Evolutionary conservation across 768 basidiomycete genomes (phyloP).

Genomic region (Galerina sulciceps): DNA sequence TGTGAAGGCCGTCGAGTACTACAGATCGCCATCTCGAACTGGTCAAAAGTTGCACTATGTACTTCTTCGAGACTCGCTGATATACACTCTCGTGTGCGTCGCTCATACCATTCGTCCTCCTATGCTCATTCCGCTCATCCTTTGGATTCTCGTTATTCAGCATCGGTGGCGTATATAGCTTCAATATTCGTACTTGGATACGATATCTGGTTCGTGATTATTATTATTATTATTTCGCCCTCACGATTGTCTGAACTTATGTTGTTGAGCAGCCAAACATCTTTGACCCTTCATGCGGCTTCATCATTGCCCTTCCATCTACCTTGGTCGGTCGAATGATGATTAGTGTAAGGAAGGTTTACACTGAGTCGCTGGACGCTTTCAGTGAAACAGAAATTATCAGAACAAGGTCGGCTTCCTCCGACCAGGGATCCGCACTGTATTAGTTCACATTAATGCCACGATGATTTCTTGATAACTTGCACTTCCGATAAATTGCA

Average conservation of each 20-base stretch:
- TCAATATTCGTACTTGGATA: background rate
- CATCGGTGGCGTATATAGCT: background rate
- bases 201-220: background rate
- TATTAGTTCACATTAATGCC: background rate
- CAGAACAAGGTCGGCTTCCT: background rate
- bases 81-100: background rate
- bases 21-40: background rate
- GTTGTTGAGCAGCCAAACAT: constrained; percentile 1
- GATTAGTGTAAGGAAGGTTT: constrained; percentile 21
- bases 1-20: background rate
- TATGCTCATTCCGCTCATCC: background rate
- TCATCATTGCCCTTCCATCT: constrained; percentile 19
- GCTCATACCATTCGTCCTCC: too few relatives aligned
- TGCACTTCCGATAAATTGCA: background rate
- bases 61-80: background rate
- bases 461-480: background rate
- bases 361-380: background rate
- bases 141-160: background rate
- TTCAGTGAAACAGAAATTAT: background rate
- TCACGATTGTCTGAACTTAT: background rate
- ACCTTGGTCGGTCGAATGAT: constrained; percentile 19
- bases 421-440: background rate
- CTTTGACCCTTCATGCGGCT: constrained; percentile 16
- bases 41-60: background rate
- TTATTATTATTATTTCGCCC: background rate